These are phyloP conservation scores for Hexamita inflata DNA, from an alignment of 208 protist genomes.

Conservation along the genomic window DNA sequence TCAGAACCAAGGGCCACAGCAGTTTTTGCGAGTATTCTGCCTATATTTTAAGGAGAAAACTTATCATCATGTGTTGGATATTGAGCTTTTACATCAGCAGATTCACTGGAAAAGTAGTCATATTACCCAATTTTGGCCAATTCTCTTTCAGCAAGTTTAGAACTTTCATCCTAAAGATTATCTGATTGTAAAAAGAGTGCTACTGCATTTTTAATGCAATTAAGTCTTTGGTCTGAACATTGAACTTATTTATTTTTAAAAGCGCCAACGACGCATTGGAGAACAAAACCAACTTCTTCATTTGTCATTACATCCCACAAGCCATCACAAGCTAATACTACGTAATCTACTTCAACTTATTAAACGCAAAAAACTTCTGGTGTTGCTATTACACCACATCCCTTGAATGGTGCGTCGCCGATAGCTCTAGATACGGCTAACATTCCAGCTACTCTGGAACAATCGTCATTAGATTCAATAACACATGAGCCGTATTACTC, in stretches of 20 bases:
- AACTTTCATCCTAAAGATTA: not conserved
- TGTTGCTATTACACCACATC: not conserved
- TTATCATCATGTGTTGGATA: not conserved
- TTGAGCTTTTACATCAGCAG: not conserved
- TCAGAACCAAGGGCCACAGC: slow-evolving; percentile 8
- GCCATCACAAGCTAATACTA: slow-evolving; percentile 28
- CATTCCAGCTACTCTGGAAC: slow-evolving; percentile 14
- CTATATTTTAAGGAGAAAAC: not conserved
- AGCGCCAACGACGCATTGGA: not conserved
- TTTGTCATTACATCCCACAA: slow-evolving; percentile 25
- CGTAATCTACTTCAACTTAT: not conserved
- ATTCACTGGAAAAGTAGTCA: not conserved
- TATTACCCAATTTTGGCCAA: not conserved
- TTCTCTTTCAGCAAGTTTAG: not conserved
- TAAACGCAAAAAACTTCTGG: slow-evolving; percentile 3
- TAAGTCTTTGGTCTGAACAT: not conserved
- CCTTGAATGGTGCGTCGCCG: slow-evolving; percentile 20
- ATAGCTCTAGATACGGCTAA: slow-evolving; percentile 26
- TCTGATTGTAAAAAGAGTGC: not conserved
- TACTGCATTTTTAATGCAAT: not conserved
- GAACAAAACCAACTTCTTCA: slow-evolving; percentile 3
- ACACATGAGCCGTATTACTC: slow-evolving; percentile 13
- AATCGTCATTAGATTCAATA: not conserved
- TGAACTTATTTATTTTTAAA: not conserved
- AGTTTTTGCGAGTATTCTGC: not conserved